Evolutionary conservation across 345 rosid species (phyloP), one percentile per base, ranked within the genome.

Genomic region (Sisymbrium irio): DNA sequence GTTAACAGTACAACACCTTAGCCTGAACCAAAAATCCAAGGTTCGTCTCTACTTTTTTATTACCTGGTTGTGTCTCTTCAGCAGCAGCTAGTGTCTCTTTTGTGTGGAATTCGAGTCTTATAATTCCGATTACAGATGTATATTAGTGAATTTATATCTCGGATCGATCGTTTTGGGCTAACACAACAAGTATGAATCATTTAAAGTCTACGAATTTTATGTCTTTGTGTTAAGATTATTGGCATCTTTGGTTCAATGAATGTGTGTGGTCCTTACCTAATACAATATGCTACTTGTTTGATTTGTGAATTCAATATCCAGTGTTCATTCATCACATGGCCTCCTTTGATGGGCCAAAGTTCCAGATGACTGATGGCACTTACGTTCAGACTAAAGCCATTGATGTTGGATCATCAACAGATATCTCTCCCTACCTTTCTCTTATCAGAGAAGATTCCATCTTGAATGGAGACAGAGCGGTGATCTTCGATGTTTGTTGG

Each of bases 281-380:
- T n/a, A n/a, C n/a, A n/a, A 35, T 64, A 0, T 55, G 14, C 14
- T 14, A 10, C 60, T 36, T 0, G 8, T 56, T 65, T 54, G 56
- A 17, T 15, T 58, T 66, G 46, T 66, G 41, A 45, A 37, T 32
- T 28, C 20, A 28, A 0, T 47, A 8, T 7, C 3, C 39, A 50
- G 71, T 18, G 14, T 45, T 73, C 42, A 0, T 36, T 35, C 8
- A 46, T 58, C 53, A 49, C 46, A 59, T 75, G 78, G 56, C 78
- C 6, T 50, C 73, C 6, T 75, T 75, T 67, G 74, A 75, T 40
- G 79, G 74, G 6, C 68, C 79, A 62, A 69, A 76, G 59, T 76
- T 67, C 54, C 2, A 67, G 55, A 75, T 75, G 78, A 75, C 73
- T 8, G 78, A 75, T 41, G 78, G 78, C 20, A 28, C 78, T 4